phyloP scores from a whole-genome alignment of 768 basidiomycete species.

The Tubosaeta sp. region DNA sequence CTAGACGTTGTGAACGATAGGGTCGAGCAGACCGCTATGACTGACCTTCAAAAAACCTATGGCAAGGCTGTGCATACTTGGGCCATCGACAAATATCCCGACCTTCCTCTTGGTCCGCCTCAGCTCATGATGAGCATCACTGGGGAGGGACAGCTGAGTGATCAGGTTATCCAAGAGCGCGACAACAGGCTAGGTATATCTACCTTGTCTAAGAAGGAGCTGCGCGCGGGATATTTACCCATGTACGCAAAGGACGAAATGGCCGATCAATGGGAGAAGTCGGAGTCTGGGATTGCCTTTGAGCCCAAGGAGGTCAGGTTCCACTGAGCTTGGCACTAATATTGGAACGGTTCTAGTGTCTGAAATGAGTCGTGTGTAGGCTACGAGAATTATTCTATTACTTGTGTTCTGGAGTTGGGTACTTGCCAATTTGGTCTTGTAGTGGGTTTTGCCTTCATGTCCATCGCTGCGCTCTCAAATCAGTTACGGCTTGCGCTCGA shows the following conservation, averaged over 20 bases:
- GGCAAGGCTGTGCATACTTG: conserved; percentile 44
- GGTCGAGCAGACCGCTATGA: conserved; percentile 39
- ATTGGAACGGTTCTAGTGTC: not conserved
- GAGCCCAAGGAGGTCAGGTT: conserved; percentile 27
- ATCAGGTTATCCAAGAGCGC: conserved; percentile 26
- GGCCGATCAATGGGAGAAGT: conserved; percentile 38
- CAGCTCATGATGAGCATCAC: conserved; percentile 46
- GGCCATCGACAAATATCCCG: conserved; percentile 36
- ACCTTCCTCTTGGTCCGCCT: conserved; percentile 43
- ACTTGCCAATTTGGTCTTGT: conserved; percentile 8
- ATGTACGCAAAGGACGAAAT: conserved; percentile 34
- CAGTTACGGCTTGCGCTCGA: conserved; percentile 59
- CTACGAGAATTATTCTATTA: no score
- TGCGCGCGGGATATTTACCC: conserved; percentile 36
- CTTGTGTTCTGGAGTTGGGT: no score
- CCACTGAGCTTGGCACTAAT: not conserved
- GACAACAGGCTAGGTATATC: conserved; percentile 34
- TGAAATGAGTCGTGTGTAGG: not conserved
- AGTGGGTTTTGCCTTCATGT: conserved; percentile 23
- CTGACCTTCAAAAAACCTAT: conserved; percentile 43
- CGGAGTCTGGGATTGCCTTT: conserved; percentile 33
- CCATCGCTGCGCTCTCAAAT: conserved; percentile 38
- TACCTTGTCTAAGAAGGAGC: conserved; percentile 31
- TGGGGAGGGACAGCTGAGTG: conserved; percentile 32
- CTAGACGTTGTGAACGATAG: conserved; percentile 30